Evolutionary conservation across 768 basidiomycete genomes (phyloP), one percentile per base, ranked within the genome.

Genomic region (Scleroderma citrinum): DNA sequence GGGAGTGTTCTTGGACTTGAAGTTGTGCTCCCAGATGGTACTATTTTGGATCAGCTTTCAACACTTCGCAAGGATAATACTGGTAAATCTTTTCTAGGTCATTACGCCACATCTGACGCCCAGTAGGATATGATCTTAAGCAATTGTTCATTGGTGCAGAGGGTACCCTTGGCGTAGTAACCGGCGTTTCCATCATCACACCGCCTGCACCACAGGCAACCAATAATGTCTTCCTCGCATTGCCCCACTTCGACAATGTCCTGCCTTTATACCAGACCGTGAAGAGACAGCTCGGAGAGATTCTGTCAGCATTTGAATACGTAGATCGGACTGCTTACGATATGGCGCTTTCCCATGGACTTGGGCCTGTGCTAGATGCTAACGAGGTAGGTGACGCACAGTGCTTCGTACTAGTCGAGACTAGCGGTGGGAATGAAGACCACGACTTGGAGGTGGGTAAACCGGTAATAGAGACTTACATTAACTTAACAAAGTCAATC

Each of bases 131-230:
- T 64, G 96, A 99, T 66, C 75, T 99, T 40, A 98, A 99, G 68
- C 96, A 99, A 61, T 78, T 99, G 16, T 99, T 98, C 70, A 96
- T 99, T 56, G 96, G 96, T 12, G 85, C 89, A 6, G 96, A 99
- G 65, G 96, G 96, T 45, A 97, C 95, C 0, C 83, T 99, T 20
- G 96, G 96, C 39, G 75, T 99, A 48, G 83, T 99, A 51, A 99
- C 96, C 11, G 96, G 80, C 20, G 88, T 97, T 34, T 96, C 94
- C 3, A 94, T 99, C 61, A 76, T 97, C 52, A 90, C 94, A 19
- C 89, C 96, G 0, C 74, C 89, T 41, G 76, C 86, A 53, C 83
- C 85, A 14, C 81, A 83, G 59, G 85, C 93, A 5, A 83, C 87
- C 45, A 94, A 90, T 66, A 95, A 96, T 59, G 83, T 94, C 55